Conservation (phyloP, 257 asterid species). For the Handroanthus guayacan region DNA sequence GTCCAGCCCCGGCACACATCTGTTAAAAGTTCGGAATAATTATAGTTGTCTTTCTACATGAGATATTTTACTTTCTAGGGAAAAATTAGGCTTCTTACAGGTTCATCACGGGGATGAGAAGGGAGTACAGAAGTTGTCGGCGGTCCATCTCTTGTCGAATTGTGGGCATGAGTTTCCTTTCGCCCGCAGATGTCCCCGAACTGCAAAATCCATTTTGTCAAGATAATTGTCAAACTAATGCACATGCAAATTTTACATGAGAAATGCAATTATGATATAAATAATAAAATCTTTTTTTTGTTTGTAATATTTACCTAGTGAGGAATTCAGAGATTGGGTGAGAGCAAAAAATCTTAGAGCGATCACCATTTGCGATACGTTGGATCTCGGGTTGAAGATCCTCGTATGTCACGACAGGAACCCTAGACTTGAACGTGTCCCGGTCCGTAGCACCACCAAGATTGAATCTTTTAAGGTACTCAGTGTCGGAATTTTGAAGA, state of each 20-base stretch:
- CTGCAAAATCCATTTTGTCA: slow-evolving; percentile 43
- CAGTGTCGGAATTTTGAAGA: slow-evolving; percentile 61
- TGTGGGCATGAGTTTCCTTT: slow-evolving; percentile 88
- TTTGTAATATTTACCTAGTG: slow-evolving; percentile 59
- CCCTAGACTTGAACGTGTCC: slow-evolving; percentile 64
- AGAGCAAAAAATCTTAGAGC: slow-evolving; percentile 71
- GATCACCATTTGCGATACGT: slow-evolving; percentile 84
- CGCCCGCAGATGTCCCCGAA: slow-evolving; percentile 93
- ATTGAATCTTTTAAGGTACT: slow-evolving; percentile 57
- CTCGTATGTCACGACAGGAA: slow-evolving; percentile 74
- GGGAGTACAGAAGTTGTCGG: slow-evolving; percentile 68
- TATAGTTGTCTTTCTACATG: background rate
- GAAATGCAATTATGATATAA: too few relatives aligned
- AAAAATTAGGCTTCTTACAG: slow-evolving; percentile 53
- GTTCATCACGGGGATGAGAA: slow-evolving; percentile 90
- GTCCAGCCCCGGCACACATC: slow-evolving; percentile 76
- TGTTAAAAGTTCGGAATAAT: slow-evolving; percentile 24
- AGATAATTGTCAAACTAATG: background rate
- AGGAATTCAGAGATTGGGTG: slow-evolving; percentile 82
- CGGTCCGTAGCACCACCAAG: slow-evolving; percentile 69
- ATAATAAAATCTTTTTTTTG: too few relatives aligned
- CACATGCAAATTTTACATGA: too few relatives aligned
- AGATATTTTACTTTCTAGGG: background rate
- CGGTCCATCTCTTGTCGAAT: slow-evolving; percentile 77
- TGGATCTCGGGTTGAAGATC: slow-evolving; percentile 77